Evolutionary conservation across 345 rosid genomes (phyloP).

Genomic region (Gossypium longicalyx): DNA sequence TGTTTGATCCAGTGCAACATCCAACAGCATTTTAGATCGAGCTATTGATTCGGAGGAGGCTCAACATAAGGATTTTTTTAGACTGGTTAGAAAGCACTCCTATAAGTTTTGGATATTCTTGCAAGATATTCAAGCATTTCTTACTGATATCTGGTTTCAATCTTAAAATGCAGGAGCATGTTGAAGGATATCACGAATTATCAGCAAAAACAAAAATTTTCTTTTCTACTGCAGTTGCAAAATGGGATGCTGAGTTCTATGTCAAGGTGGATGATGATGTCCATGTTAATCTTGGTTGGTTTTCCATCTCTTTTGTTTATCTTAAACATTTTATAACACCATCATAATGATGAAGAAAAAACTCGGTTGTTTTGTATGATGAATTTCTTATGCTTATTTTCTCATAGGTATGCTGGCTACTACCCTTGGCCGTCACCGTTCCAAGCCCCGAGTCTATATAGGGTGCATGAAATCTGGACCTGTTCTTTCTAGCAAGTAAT

Average conservation of each 20-base stretch:
- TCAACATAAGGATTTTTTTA: conserved; percentile 92
- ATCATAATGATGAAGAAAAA: not conserved
- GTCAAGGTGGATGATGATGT: conserved; percentile 99
- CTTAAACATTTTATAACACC: not conserved
- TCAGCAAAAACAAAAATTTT: conserved; percentile 93
- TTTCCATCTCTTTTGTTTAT: not conserved
- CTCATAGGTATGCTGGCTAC: conserved; percentile 70
- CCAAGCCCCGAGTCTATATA: conserved; percentile 85
- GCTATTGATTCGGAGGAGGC: conserved; percentile 95
- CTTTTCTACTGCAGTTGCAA: conserved; percentile 92
- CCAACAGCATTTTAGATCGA: conserved; percentile 89
- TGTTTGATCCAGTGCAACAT: conserved; percentile 69
- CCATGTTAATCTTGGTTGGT: conserved; percentile 90
- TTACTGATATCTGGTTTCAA: not conserved
- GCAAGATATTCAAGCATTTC: not conserved
- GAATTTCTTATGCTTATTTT: conserved; percentile 8
- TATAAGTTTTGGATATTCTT: not conserved
- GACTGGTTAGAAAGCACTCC: conserved; percentile 55
- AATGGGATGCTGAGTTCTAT: conserved; percentile 93
- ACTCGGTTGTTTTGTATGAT: not conserved
- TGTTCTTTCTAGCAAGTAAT: conserved; percentile 84
- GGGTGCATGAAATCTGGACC: conserved; percentile 99
- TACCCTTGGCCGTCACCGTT: conserved; percentile 84
- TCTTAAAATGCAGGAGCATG: conserved; percentile 61
- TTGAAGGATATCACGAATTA: conserved; percentile 96